These are phyloP conservation scores for Colletotrichum sp. DNA, from an alignment of 2,329 filamentous ascomycete species.

Conservation along the genomic window DNA sequence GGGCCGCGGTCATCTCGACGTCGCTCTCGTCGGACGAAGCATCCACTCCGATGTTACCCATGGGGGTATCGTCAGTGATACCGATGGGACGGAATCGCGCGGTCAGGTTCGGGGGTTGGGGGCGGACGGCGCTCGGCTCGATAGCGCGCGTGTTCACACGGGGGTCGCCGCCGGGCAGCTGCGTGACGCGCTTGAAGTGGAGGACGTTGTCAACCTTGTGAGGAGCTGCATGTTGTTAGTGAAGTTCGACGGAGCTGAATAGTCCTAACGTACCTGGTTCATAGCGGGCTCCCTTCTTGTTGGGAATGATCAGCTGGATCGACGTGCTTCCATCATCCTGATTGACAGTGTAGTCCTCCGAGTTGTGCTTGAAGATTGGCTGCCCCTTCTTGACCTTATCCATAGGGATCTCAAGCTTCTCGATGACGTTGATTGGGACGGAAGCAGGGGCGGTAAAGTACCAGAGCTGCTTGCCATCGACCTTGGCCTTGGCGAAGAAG, in stretches of 20 bases:
- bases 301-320: conserved; percentile 67
- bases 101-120: conserved; percentile 71
- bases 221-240: conserved; percentile 25
- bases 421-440: conserved; percentile 70
- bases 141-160: conserved; percentile 40
- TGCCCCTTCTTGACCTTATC: conserved; percentile 59
- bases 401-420: conserved; percentile 66
- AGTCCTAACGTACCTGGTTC: conserved; percentile 50
- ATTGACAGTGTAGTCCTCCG: conserved; percentile 65
- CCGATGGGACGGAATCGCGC: conserved; percentile 73
- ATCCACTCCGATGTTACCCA: conserved; percentile 44
- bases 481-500: conserved; percentile 62
- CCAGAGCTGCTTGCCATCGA: conserved; percentile 78
- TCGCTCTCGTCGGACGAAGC: conserved; percentile 48
- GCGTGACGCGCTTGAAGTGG: conserved; percentile 68
- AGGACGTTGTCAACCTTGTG: conserved; percentile 63
- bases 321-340: conserved; percentile 50
- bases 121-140: conserved; percentile 55
- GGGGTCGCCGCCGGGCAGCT: conserved; percentile 50
- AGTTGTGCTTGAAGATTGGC: conserved; percentile 66
- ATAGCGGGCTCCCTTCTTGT: conserved; percentile 59
- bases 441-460: conserved; percentile 78
- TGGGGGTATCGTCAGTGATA: conserved; percentile 37
- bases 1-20: conserved; percentile 48
- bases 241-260: not conserved